phyloP scores from a whole-genome alignment of 768 basidiomycete genomes.

The Mycena rebaudengoi region DNA sequence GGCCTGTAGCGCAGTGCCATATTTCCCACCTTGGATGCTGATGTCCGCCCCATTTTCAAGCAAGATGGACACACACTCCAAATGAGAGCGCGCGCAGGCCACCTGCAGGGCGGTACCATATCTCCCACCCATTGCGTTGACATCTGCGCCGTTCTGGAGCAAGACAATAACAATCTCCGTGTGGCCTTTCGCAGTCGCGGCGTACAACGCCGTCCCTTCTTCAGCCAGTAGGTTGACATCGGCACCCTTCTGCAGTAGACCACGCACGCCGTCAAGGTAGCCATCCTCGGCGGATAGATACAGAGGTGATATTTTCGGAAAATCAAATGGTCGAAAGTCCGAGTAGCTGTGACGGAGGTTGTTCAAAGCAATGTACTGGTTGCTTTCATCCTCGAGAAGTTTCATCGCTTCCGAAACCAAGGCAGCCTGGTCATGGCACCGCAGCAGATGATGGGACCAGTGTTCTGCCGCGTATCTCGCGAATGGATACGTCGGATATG shows the following conservation, averaged over 20 bases:
- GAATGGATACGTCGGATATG: background rate
- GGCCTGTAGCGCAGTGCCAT: conserved; percentile 6
- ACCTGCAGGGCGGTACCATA: background rate
- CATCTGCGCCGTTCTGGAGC: conserved; percentile 3
- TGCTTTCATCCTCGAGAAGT: background rate
- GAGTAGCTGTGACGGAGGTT: background rate
- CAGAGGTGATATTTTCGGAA: background rate
- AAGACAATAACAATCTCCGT: background rate
- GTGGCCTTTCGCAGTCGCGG: background rate
- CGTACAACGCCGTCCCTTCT: background rate
- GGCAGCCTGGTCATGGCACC: background rate
- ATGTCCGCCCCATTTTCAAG: background rate
- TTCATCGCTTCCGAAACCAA: background rate
- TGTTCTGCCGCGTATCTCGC: background rate
- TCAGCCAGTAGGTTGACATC: background rate
- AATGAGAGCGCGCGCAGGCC: background rate
- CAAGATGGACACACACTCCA: background rate
- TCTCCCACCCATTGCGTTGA: background rate
- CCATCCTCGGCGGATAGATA: background rate
- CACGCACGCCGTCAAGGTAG: background rate
- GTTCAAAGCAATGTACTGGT: background rate
- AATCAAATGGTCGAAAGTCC: background rate
- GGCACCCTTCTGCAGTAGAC: background rate
- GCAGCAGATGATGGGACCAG: conserved; percentile 9
- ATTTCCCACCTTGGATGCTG: background rate